Conservation (phyloP, 2,329 filamentous ascomycete genomes). For the Aschersonia sp. region DNA sequence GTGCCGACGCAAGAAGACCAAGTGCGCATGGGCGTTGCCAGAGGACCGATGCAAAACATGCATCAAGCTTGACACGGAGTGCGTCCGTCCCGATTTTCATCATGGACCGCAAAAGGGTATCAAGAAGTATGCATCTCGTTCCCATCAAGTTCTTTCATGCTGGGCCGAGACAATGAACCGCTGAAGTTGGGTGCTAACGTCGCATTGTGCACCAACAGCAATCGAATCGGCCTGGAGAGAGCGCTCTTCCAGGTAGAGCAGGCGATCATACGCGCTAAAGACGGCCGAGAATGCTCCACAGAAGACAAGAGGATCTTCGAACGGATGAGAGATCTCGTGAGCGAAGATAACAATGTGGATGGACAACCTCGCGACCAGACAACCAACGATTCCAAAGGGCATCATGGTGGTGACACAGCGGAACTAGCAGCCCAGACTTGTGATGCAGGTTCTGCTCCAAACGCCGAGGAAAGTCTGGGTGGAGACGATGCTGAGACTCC, state of each 20-base stretch:
- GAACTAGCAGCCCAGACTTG: slow-evolving; percentile 11
- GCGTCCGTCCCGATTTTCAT: slow-evolving; percentile 58
- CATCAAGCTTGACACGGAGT: slow-evolving; percentile 41
- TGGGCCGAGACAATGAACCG: not conserved
- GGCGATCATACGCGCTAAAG: slow-evolving; percentile 42
- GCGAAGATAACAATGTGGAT: slow-evolving; percentile 9
- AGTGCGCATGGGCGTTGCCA: slow-evolving; percentile 42
- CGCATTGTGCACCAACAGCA: slow-evolving; percentile 28
- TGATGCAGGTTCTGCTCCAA: slow-evolving; percentile 6
- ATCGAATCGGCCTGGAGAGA: slow-evolving; percentile 60
- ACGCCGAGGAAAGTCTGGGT: slow-evolving; percentile 36
- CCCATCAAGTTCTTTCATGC: not conserved
- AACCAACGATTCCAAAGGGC: slow-evolving; percentile 7
- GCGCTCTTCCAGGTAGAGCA: slow-evolving; percentile 62
- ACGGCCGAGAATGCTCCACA: slow-evolving; percentile 23
- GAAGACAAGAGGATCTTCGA: slow-evolving; percentile 31
- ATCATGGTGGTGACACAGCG: slow-evolving; percentile 17
- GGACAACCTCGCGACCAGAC: slow-evolving; percentile 5
- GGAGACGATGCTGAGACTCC: slow-evolving; percentile 65
- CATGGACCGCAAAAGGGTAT: slow-evolving; percentile 62
- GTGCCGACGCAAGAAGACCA: slow-evolving; percentile 54
- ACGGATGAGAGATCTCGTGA: slow-evolving; percentile 26
- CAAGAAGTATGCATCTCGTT: slow-evolving; percentile 44
- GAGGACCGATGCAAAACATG: slow-evolving; percentile 46
- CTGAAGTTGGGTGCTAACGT: too few species aligned